phyloP scores from a whole-genome alignment of 805 yeast species.

The Zygoascus tannicola region DNA sequence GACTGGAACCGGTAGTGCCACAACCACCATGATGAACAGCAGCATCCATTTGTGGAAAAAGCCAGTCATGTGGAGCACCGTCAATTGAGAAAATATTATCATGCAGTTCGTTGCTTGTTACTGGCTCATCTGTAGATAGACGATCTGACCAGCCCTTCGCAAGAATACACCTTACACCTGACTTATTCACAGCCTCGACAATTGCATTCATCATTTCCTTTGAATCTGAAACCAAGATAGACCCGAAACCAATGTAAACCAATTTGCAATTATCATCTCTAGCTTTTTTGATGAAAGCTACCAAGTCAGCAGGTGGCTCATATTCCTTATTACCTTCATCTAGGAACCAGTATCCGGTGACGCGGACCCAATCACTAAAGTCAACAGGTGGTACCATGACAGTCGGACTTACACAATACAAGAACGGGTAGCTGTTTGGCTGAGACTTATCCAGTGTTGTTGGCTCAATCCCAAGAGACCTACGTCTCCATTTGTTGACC shows the following conservation, averaged over 20 bases:
- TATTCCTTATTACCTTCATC: constrained; percentile 52
- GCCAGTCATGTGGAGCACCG: constrained; percentile 85
- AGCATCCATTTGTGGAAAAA: constrained; percentile 80
- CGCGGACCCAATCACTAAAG: constrained; percentile 90
- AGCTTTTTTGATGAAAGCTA: constrained; percentile 55
- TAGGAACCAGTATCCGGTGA: constrained; percentile 92
- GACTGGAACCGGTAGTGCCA: constrained; percentile 90
- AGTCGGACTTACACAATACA: constrained; percentile 81
- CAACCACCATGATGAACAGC: constrained; percentile 98
- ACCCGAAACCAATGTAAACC: constrained; percentile 92
- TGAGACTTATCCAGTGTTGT: constrained; percentile 65
- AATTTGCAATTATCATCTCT: constrained; percentile 51
- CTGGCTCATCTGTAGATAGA: constrained; percentile 32
- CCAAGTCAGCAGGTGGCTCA: constrained; percentile 50
- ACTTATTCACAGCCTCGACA: constrained; percentile 63
- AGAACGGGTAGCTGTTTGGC: constrained; percentile 74
- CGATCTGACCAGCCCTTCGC: constrained; percentile 96
- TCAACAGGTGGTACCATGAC: constrained; percentile 90
- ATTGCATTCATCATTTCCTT: constrained; percentile 67
- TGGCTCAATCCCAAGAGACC: constrained; percentile 46
- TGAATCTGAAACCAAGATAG: constrained; percentile 84
- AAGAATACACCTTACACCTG: constrained; percentile 78
- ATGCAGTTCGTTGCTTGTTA: constrained; percentile 45
- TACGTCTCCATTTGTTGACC: constrained; percentile 79
- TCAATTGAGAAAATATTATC: constrained; percentile 60